These are phyloP conservation scores for Scleroderma bovista DNA, from an alignment of 768 basidiomycete genomes.

Conservation along the genomic window DNA sequence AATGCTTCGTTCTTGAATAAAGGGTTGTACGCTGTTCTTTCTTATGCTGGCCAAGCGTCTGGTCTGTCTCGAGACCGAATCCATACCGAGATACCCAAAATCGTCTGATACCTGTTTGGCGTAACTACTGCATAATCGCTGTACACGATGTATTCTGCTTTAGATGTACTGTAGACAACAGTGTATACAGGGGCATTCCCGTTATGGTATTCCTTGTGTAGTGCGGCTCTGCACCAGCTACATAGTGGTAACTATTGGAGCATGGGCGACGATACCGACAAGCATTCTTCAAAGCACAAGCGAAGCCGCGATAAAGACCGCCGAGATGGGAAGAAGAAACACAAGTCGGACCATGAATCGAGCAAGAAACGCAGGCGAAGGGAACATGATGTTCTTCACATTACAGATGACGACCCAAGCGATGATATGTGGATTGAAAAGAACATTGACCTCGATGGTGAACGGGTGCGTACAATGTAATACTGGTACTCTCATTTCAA, in stretches of 20 bases:
- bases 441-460: constrained; percentile 74
- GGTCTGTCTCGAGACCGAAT: constrained; percentile 26
- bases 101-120: constrained; percentile 14
- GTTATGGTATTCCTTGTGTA: too few relatives aligned
- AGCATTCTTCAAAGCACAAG: constrained; percentile 20
- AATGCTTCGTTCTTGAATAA: constrained; percentile 81
- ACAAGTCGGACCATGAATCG: constrained; percentile 42
- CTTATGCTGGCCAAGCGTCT: constrained; percentile 23
- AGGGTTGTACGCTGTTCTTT: constrained; percentile 46
- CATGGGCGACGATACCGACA: constrained; percentile 18
- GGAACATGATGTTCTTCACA: constrained; percentile 28
- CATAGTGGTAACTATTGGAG: too few relatives aligned
- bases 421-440: constrained; percentile 87
- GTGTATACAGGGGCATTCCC: too few relatives aligned
- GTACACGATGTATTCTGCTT: not conserved
- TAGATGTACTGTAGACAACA: too few relatives aligned
- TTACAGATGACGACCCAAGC: constrained; percentile 68
- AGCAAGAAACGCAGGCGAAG: constrained; percentile 33
- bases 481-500: too few relatives aligned
- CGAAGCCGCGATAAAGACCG: constrained; percentile 33
- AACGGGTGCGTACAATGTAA: constrained; percentile 47
- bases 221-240: too few relatives aligned
- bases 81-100: constrained; percentile 18
- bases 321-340: constrained; percentile 50
- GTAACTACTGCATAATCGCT: not conserved